A percentile compares a stretch with the other conserved stretches of the same genome.
These are phyloP conservation scores for Moniliella sp. DNA, from an alignment of 1,284 basidiomycete species.

Conservation along the genomic window DNA sequence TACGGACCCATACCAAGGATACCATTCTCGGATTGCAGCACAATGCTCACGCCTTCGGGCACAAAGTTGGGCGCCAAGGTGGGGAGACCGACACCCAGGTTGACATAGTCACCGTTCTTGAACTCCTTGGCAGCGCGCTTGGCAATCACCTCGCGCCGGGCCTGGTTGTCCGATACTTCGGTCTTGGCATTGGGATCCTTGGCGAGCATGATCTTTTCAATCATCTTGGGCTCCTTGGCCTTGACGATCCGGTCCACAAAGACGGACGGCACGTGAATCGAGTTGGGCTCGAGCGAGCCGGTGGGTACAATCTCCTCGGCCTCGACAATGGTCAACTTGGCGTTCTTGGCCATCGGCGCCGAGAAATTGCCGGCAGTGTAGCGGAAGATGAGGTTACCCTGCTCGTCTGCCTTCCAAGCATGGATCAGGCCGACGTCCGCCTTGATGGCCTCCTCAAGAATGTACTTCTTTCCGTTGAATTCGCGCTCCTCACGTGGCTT, in stretches of 20 bases:
- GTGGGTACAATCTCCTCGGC: conserved; percentile 27
- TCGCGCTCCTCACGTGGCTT: too few relatives aligned
- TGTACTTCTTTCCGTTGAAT: too few relatives aligned
- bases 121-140: conserved; percentile 23
- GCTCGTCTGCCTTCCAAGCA: too few relatives aligned
- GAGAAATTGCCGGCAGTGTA: conserved; percentile 26
- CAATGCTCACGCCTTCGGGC: conserved; percentile 18
- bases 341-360: conserved; percentile 26
- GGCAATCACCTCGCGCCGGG: conserved; percentile 11
- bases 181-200: conserved; percentile 5
- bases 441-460: too few relatives aligned
- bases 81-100: conserved; percentile 29
- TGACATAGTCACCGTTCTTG: conserved; percentile 25
- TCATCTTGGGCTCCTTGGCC: conserved; percentile 11
- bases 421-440: too few relatives aligned
- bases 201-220: conserved; percentile 12
- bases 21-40: conserved; percentile 27
- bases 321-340: conserved; percentile 24
- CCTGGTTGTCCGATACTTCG: conserved; percentile 8
- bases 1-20: conserved; percentile 30
- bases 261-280: conserved; percentile 23
- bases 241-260: conserved; percentile 24
- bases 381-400: too few relatives aligned
- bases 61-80: conserved; percentile 23
- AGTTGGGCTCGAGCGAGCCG: conserved; percentile 15